These are phyloP conservation scores for Coprinopsis marcescibilis DNA, from an alignment of 768 basidiomycete species.

Conservation along the genomic window DNA sequence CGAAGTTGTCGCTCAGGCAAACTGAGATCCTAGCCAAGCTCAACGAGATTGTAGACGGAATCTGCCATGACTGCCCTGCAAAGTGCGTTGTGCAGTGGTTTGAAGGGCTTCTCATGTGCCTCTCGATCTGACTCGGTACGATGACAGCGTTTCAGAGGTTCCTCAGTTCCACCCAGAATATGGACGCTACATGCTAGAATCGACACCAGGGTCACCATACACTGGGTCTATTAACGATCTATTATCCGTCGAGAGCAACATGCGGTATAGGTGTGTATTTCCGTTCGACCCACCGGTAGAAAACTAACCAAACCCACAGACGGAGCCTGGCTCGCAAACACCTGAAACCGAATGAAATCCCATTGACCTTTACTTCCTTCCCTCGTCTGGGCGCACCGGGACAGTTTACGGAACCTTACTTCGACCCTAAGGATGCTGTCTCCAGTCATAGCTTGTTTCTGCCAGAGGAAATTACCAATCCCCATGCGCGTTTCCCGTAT, in stretches of 20 bases:
- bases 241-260: constrained; percentile 86
- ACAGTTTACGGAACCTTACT: constrained; percentile 89
- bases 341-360: constrained; percentile 80
- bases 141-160: constrained; percentile 64
- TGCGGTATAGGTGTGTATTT: constrained; percentile 76
- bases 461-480: constrained; percentile 93
- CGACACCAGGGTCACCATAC: constrained; percentile 94
- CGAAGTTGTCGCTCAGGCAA: constrained; percentile 89
- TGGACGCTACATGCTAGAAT: constrained; percentile 97
- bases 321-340: constrained; percentile 80
- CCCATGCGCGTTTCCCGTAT: constrained; percentile 96
- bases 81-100: constrained; percentile 37
- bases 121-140: constrained; percentile 2
- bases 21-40: constrained; percentile 87
- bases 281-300: not conserved
- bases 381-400: constrained; percentile 87
- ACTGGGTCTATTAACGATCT: constrained; percentile 83
- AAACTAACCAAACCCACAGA: constrained; percentile 31
- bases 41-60: constrained; percentile 57
- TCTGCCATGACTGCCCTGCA: constrained; percentile 53
- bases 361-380: constrained; percentile 92
- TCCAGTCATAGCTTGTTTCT: constrained; percentile 94
- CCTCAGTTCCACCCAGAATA: constrained; percentile 98
- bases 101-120: not conserved
- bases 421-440: constrained; percentile 63